Evolutionary conservation across 2,329 filamentous ascomycete genomes (phyloP).

Genomic region (Penicillium sp.): DNA sequence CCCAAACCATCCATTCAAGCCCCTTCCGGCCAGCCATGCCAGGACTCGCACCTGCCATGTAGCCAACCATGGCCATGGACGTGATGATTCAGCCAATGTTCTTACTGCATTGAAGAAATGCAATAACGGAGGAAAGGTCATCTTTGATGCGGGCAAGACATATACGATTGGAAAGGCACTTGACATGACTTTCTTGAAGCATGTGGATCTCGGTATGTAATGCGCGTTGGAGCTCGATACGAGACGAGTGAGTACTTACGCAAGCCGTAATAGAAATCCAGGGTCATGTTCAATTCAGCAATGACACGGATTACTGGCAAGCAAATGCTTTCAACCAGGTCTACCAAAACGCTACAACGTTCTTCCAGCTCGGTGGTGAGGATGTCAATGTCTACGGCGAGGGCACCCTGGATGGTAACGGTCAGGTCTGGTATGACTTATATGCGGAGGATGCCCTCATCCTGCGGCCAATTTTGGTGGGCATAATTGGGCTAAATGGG

Average conservation of each 20-base stretch:
- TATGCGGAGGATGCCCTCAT: constrained; percentile 59
- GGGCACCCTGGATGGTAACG: constrained; percentile 63
- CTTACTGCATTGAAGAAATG: constrained; percentile 58
- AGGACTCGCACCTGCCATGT: constrained; percentile 34
- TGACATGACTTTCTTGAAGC: constrained; percentile 63
- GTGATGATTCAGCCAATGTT: constrained; percentile 54
- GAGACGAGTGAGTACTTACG: neutral
- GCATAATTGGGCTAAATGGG: constrained; percentile 57
- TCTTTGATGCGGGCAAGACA: constrained; percentile 55
- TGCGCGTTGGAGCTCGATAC: too few species aligned
- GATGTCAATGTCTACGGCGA: constrained; percentile 69
- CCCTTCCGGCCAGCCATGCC: constrained; percentile 28
- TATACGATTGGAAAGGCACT: constrained; percentile 66
- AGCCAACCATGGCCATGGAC: constrained; percentile 28
- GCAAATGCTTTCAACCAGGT: constrained; percentile 61
- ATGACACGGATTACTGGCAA: constrained; percentile 69
- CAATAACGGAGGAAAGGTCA: constrained; percentile 63
- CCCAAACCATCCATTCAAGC: constrained; percentile 32
- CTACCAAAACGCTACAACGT: constrained; percentile 67
- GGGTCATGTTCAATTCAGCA: constrained; percentile 62
- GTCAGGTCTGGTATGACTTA: constrained; percentile 64
- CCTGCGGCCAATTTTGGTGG: constrained; percentile 59
- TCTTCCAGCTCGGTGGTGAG: constrained; percentile 65
- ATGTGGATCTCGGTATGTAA: constrained; percentile 59
- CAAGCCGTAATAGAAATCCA: constrained; percentile 50